Conservation (phyloP, 2,329 filamentous ascomycete species). For the Aspergillus japonicus region DNA sequence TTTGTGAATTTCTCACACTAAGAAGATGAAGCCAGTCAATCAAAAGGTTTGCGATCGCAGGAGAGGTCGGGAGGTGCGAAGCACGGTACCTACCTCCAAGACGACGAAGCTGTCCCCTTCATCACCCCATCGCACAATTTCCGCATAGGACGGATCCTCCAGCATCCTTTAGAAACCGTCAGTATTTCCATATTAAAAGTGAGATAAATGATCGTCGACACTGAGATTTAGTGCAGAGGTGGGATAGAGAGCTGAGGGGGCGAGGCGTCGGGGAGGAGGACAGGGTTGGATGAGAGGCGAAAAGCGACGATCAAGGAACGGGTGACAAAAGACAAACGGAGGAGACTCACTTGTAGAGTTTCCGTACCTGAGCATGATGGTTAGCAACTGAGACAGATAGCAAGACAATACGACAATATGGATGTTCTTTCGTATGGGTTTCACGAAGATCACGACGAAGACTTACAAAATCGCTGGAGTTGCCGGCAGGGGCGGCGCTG, state of each 20-base stretch:
- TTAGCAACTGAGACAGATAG: slow-evolving; percentile 26
- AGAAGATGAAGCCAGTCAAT: slow-evolving; percentile 1
- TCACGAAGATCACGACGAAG: slow-evolving; percentile 13
- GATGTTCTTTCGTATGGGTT: slow-evolving; percentile 9
- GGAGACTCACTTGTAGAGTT: slow-evolving; percentile 84
- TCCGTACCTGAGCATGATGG: slow-evolving; percentile 71
- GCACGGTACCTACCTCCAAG: slow-evolving; percentile 67
- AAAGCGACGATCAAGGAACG: slow-evolving; percentile 10
- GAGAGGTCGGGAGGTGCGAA: slow-evolving; percentile 8
- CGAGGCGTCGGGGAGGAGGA: slow-evolving; percentile 4
- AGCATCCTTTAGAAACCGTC: slow-evolving; percentile 68
- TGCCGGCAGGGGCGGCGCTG: slow-evolving; percentile 60
- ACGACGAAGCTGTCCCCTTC: slow-evolving; percentile 96
- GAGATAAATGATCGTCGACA: slow-evolving; percentile 3
- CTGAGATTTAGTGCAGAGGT: background rate
- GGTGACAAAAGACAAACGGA: slow-evolving; percentile 1
- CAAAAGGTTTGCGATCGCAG: slow-evolving; percentile 13
- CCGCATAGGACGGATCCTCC: slow-evolving; percentile 88
- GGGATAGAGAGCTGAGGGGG: slow-evolving; percentile 14
- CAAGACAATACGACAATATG: slow-evolving; percentile 9
- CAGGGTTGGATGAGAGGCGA: slow-evolving; percentile 1
- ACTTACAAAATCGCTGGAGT: slow-evolving; percentile 94
- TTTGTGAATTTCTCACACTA: slow-evolving; percentile 99
- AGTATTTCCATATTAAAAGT: slow-evolving; percentile 5
- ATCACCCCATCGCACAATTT: slow-evolving; percentile 93